Percentiles rank a stretch among this genome's conserved stretches.
Conservation (phyloP, 73 alveolate species). For the Paramecium bursaria region DNA sequence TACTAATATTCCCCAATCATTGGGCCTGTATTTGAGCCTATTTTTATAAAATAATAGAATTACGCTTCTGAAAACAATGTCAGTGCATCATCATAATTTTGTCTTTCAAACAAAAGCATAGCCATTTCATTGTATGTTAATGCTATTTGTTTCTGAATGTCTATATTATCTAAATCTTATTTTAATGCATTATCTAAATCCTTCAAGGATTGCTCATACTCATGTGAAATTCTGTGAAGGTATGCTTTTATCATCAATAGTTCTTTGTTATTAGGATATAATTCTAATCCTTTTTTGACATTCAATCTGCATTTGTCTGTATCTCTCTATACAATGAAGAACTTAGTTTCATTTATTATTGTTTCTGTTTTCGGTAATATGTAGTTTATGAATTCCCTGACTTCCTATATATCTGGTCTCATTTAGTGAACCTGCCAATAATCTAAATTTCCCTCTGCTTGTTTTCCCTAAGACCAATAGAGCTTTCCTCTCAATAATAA, state of each 20-base stretch:
- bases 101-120: conserved; percentile 47
- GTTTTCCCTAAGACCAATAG: conserved; percentile 39
- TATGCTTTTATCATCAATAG: conserved; percentile 56
- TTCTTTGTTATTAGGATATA: conserved; percentile 64
- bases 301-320: conserved; percentile 62
- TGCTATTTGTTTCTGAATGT: conserved; percentile 56
- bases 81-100: conserved; percentile 68
- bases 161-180: conserved; percentile 23
- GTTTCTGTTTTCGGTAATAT: conserved; percentile 52
- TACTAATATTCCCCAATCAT: conserved; percentile 67
- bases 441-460: conserved; percentile 17
- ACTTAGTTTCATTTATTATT: conserved; percentile 47
- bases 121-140: conserved; percentile 70
- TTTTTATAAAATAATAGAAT: too few species aligned
- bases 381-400: conserved; percentile 47
- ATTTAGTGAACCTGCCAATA: conserved; percentile 41
- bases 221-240: conserved; percentile 3
- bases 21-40: conserved; percentile 39
- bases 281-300: conserved; percentile 65
- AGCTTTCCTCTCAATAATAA: conserved; percentile 29
- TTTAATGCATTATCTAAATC: conserved; percentile 28
- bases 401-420: conserved; percentile 47
- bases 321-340: conserved; percentile 45
- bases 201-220: conserved; percentile 62
- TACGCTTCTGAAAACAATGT: conserved; percentile 66